Percentiles rank a stretch among this genome's conserved stretches.
Evolutionary conservation across 1,139 yeast genomes (phyloP).

Genomic region (Candida sojae): DNA sequence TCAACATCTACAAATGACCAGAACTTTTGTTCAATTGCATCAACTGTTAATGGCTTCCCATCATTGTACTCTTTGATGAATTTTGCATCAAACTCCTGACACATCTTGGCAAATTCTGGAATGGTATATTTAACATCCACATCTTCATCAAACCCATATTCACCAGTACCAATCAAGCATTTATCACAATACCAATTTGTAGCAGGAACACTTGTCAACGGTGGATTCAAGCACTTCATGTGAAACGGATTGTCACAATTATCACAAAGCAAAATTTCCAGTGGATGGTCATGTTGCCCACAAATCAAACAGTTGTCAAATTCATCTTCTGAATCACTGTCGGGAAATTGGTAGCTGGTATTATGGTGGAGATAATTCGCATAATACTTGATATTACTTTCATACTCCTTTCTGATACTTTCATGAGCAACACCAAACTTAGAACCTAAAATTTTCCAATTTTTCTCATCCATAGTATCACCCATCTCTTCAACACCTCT

Average conservation of each 20-base stretch:
- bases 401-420: slow-evolving; percentile 34
- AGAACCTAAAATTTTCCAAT: slow-evolving; percentile 38
- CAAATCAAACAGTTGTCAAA: slow-evolving; percentile 57
- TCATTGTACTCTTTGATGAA: slow-evolving; percentile 34
- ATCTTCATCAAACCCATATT: slow-evolving; percentile 85
- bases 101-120: slow-evolving; percentile 61
- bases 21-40: slow-evolving; percentile 54
- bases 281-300: slow-evolving; percentile 49
- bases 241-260: slow-evolving; percentile 76
- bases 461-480: slow-evolving; percentile 20
- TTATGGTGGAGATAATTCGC: slow-evolving; percentile 42
- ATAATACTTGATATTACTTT: slow-evolving; percentile 38
- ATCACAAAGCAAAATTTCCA: slow-evolving; percentile 61
- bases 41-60: slow-evolving; percentile 35
- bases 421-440: slow-evolving; percentile 22
- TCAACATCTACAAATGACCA: slow-evolving; percentile 57
- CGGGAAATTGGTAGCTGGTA: slow-evolving; percentile 22
- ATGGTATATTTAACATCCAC: slow-evolving; percentile 53
- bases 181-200: slow-evolving; percentile 79
- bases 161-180: slow-evolving; percentile 85
- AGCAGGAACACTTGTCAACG: slow-evolving; percentile 49
- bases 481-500: slow-evolving; percentile 41
- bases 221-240: slow-evolving; percentile 59
- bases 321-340: slow-evolving; percentile 32
- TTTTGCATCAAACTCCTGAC: slow-evolving; percentile 49